phyloP scores from a whole-genome alignment of 192 early-diverging fungal species.

The Coemansia javaensis region DNA sequence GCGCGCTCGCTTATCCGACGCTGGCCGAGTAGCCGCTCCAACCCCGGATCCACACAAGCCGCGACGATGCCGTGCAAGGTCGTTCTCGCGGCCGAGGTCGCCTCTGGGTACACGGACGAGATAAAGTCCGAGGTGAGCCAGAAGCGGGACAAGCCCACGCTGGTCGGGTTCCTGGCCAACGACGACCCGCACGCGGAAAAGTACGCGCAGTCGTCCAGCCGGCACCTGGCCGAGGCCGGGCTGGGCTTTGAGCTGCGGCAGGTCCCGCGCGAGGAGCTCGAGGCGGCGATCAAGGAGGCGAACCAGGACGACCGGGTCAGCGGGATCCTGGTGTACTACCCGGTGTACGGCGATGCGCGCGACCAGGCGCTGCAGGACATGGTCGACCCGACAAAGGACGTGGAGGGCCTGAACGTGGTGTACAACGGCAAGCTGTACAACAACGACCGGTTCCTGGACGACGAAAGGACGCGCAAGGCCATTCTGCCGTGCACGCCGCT shows the following conservation, averaged over 20 bases:
- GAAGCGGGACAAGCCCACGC: slow-evolving; percentile 58
- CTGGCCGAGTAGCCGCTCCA: background rate
- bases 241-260: slow-evolving; percentile 87
- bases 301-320: slow-evolving; percentile 80
- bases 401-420: slow-evolving; percentile 92
- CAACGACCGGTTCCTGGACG: slow-evolving; percentile 89
- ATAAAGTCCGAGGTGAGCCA: slow-evolving; percentile 58
- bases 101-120: slow-evolving; percentile 47
- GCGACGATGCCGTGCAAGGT: slow-evolving; percentile 51
- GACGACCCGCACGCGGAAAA: slow-evolving; percentile 85
- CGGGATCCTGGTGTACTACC: slow-evolving; percentile 99
- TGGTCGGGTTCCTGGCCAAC: slow-evolving; percentile 96
- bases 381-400: slow-evolving; percentile 86
- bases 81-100: slow-evolving; percentile 51
- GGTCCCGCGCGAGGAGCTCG: slow-evolving; percentile 75
- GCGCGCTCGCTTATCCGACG: background rate
- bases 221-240: slow-evolving; percentile 86
- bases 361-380: slow-evolving; percentile 93
- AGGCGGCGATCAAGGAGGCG: slow-evolving; percentile 78
- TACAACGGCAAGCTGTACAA: slow-evolving; percentile 97
- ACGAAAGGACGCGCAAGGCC: slow-evolving; percentile 78
- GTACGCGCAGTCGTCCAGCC: slow-evolving; percentile 95
- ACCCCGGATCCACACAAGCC: background rate
- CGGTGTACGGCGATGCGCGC: slow-evolving; percentile 90
- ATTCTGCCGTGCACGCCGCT: slow-evolving; percentile 99